These are phyloP conservation scores for Apiotrichum akiyoshidainum DNA, from an alignment of 1,284 basidiomycete genomes.

Conservation along the genomic window DNA sequence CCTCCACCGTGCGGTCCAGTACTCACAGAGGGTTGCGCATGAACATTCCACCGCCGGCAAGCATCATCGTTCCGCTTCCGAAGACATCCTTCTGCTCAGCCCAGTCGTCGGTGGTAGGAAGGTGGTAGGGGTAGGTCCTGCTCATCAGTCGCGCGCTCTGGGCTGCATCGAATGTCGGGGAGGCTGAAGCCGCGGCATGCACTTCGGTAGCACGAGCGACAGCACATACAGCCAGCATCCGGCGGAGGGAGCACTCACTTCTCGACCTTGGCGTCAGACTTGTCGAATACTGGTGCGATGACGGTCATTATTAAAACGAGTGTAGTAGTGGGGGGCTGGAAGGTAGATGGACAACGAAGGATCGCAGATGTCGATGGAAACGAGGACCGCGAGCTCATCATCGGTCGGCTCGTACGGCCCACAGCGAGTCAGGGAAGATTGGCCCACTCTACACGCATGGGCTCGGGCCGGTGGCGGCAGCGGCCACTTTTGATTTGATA, in stretches of 20 bases:
- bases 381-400: too few relatives aligned
- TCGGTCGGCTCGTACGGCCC: too few relatives aligned
- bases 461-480: too few relatives aligned
- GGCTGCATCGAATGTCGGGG: not conserved
- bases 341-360: not conserved
- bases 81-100: slow-evolving; percentile 39
- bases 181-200: not conserved
- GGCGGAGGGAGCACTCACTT: slow-evolving; percentile 30
- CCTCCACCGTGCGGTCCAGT: not conserved
- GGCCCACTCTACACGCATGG: too few relatives aligned
- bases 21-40: slow-evolving; percentile 48
- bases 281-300: slow-evolving; percentile 43
- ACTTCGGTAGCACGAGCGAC: not conserved
- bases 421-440: too few relatives aligned
- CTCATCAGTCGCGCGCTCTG: slow-evolving; percentile 3
- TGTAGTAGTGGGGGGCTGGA: too few relatives aligned
- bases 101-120: slow-evolving; percentile 43
- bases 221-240: not conserved
- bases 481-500: too few relatives aligned
- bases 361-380: not conserved
- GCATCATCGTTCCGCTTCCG: slow-evolving; percentile 39
- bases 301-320: slow-evolving; percentile 28
- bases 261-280: slow-evolving; percentile 41
- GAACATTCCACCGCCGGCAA: slow-evolving; percentile 48
- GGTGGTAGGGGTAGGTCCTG: slow-evolving; percentile 43